Evolutionary conservation across 225 moss, liverwort and hornwort species (phyloP), one percentile per base, ranked within the genome.

Genomic region (Pseudoscleropodium purum): DNA sequence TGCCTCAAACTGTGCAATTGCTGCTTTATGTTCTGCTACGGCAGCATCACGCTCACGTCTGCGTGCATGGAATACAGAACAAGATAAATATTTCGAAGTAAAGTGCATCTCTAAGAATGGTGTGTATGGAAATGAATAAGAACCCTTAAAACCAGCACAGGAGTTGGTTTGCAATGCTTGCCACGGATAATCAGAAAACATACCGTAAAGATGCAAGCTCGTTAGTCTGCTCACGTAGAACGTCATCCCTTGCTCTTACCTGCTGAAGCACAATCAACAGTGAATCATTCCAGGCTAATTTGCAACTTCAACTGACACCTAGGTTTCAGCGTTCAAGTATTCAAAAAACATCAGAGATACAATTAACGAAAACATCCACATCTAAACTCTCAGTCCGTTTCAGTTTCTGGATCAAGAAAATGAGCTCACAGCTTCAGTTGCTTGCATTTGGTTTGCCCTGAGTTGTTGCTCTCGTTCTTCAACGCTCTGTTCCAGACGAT

Each of bases 161-260:
- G 61, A 84, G 61, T 47, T 75, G 16, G 34, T 29, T 89, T 79
- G 33, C 33, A 57, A 81, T 84, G 24, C 54, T 81, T 75, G 83
- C 65, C 83, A 86, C 88, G 60, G 83, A 85, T 39, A 75, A 73
- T 31, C 15, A 36, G 89, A 79, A 30, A 82, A 79, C 91, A 86
- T 98, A 98, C 97, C 96, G 95, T 89, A 98, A 91, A 79, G 92
- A 93, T 66, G 96, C 88, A 89, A 98, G 89, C 82, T 97, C 97
- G n/a, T 95, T 97, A 21, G 94, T 96, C 88, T 96, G 97, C 85
- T 98, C 97, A 73, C 96, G 97, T 75, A 98, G 75, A 84, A 97
- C 94, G 76, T 95, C 95, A 89, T 98, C 98, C 92, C 96, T 97
- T 86, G 95, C 95, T 96, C 98, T 96, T 54, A 98, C 98, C 98